Base-by-base conservation (phyloP, 805 yeast species). In the Yarrowia osloensis region DNA sequence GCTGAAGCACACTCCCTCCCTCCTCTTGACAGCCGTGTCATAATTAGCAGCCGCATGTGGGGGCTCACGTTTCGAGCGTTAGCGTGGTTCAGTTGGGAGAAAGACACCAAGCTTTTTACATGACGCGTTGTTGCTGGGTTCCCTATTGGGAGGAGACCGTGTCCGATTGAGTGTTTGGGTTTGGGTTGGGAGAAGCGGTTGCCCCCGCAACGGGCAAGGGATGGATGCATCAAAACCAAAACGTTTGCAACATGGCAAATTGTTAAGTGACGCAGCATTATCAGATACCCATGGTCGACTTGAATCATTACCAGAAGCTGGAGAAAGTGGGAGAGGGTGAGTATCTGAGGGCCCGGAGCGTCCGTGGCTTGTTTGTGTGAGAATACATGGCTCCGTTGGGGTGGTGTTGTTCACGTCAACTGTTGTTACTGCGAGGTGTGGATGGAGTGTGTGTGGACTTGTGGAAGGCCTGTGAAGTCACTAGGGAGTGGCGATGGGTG, bases 281-380 rank as follows among this genome's bases (percentile, higher is more conserved):
- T 57, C 57, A 54, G 29, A 33, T 39, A 46, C 69, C 26, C 44
- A 91, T 91, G 93, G 93, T 89, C 55, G 98, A 95, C 74, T 81
- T 95, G 70, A 86, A 92, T 40, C 97, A 94, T 77, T 94, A 89
- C 78, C 96, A 92, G 76, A 89, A 96, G 74, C 86, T 94, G 70
- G 99, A 95, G 77, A 95, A 95, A 78, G 91, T 95, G 63, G 99
- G 99, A 54, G 99, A 95, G 80, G 98, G 96, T 83, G 78, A 65
- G 84, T 77, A 42, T n/a, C 11, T 21, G 11, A n/a, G n/a, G n/a
- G n/a, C n/a, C n/a, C n/a, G n/a, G n/a, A n/a, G n/a, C n/a, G n/a
- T n/a, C n/a, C n/a, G n/a, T n/a, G n/a, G n/a, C n/a, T n/a, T n/a
- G n/a, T n/a, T n/a, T n/a, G n/a, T n/a, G n/a, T n/a, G n/a, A n/a